Conservation (phyloP, 257 asterid genomes). For the Coffea eugenioides region DNA sequence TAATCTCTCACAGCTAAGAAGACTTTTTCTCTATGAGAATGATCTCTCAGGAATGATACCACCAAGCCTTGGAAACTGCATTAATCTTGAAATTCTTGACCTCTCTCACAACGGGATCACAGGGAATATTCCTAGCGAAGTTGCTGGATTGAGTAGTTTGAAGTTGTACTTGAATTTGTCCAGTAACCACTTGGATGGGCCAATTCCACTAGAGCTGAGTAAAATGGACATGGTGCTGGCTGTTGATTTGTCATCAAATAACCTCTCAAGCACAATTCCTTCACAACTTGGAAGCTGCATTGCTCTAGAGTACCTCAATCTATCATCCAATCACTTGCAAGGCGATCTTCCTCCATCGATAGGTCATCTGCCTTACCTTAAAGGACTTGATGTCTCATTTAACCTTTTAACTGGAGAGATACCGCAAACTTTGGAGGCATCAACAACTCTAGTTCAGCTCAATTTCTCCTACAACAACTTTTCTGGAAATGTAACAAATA, state of each 20-base stretch:
- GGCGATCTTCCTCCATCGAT: slow-evolving; percentile 55
- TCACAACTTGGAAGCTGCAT: slow-evolving; percentile 82
- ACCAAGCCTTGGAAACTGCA: slow-evolving; percentile 57
- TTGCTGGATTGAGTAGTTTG: slow-evolving; percentile 66
- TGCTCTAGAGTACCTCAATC: slow-evolving; percentile 61
- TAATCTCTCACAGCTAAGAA: slow-evolving; percentile 59
- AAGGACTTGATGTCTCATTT: slow-evolving; percentile 55
- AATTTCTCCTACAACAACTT: slow-evolving; percentile 68
- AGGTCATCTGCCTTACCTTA: slow-evolving; percentile 57
- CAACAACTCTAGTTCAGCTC: slow-evolving; percentile 42
- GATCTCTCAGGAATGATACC: slow-evolving; percentile 63
- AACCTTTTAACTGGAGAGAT: slow-evolving; percentile 53
- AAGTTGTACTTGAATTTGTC: slow-evolving; percentile 72
- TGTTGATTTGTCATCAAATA: slow-evolving; percentile 64
- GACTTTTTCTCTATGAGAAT: slow-evolving; percentile 52
- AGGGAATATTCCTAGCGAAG: slow-evolving; percentile 64
- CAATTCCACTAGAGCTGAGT: slow-evolving; percentile 63
- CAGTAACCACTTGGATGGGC: slow-evolving; percentile 53
- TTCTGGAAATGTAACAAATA: slow-evolving; percentile 42
- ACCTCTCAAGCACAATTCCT: slow-evolving; percentile 54
- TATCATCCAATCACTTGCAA: slow-evolving; percentile 43
- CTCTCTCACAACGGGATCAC: slow-evolving; percentile 58
- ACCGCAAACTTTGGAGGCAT: slow-evolving; percentile 44
- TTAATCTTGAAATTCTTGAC: slow-evolving; percentile 68
- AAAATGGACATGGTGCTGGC: slow-evolving; percentile 82